phyloP scores from a whole-genome alignment of 31 red algal species.

The Asparagopsis taxiformis region DNA sequence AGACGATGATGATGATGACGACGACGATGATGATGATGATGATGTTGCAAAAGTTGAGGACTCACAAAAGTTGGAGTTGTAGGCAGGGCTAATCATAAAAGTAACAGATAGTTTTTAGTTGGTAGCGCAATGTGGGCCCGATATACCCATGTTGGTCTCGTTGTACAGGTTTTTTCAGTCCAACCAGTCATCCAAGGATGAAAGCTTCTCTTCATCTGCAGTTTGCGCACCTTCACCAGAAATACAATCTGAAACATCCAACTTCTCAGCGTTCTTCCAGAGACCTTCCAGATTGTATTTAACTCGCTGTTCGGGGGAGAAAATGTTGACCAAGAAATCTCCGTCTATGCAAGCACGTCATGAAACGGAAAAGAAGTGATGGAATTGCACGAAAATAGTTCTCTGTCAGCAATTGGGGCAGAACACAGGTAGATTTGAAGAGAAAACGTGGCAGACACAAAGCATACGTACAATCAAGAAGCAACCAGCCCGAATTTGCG shows the following conservation, averaged over 20 bases:
- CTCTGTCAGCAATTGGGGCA: not conserved
- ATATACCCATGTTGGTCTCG: not conserved
- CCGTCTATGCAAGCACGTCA: conserved; percentile 41
- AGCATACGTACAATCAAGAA: conserved; percentile 79
- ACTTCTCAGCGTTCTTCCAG: conserved; percentile 71
- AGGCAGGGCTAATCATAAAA: not conserved
- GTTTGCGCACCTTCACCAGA: conserved; percentile 1
- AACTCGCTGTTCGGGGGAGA: conserved; percentile 67
- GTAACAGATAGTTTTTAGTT: not conserved
- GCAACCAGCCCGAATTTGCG: conserved; percentile 85
- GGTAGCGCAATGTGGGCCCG: not conserved
- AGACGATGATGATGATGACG: conserved; percentile 52
- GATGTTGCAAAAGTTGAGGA: not conserved
- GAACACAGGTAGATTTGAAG: not conserved
- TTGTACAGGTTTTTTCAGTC: conserved; percentile 4
- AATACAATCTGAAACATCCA: conserved; percentile 80
- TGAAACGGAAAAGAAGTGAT: not conserved
- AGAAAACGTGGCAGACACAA: not conserved
- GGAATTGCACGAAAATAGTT: not conserved
- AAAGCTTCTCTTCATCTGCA: conserved; percentile 1
- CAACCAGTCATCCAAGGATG: conserved; percentile 69
- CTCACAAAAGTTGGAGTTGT: not conserved
- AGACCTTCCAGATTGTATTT: conserved; percentile 85
- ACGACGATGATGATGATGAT: conserved; percentile 44
- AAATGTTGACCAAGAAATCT: conserved; percentile 93